These are phyloP conservation scores for Pyricularia sp. DNA, from an alignment of 2,329 filamentous ascomycete genomes.

Conservation along the genomic window DNA sequence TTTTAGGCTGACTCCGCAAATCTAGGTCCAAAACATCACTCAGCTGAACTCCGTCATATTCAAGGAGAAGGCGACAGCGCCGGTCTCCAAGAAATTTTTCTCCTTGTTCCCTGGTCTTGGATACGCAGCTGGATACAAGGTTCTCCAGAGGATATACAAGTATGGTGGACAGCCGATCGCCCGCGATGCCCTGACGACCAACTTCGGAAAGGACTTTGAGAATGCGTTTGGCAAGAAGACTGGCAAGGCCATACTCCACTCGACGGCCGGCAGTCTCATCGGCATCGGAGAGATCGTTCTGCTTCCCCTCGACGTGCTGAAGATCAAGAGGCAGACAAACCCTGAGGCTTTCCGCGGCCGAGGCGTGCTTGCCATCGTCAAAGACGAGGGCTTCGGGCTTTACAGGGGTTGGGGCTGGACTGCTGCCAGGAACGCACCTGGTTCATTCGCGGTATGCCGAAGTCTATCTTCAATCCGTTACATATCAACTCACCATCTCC, in stretches of 20 bases:
- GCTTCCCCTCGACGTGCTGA: constrained; percentile 87
- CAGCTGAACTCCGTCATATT: constrained; percentile 88
- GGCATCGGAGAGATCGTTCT: constrained; percentile 96
- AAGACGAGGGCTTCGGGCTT: constrained; percentile 86
- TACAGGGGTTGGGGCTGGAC: constrained; percentile 98
- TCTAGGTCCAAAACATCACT: constrained; percentile 39
- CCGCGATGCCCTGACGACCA: constrained; percentile 68
- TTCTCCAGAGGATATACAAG: constrained; percentile 95
- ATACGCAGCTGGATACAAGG: constrained; percentile 96
- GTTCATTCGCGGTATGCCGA: constrained; percentile 74
- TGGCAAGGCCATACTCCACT: constrained; percentile 96
- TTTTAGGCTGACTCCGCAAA: background rate
- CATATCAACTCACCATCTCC: constrained; percentile 9
- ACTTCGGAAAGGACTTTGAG: constrained; percentile 79
- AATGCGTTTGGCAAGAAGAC: constrained; percentile 87
- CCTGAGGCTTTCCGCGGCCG: constrained; percentile 94
- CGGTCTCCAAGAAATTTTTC: constrained; percentile 67
- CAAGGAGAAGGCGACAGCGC: constrained; percentile 68
- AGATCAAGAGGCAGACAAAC: constrained; percentile 99
- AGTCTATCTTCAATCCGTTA: background rate
- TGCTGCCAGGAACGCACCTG: constrained; percentile 88
- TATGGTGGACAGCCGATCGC: constrained; percentile 95
- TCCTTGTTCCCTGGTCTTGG: constrained; percentile 94
- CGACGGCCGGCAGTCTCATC: constrained; percentile 87
- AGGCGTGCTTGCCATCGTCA: constrained; percentile 77